These are phyloP conservation scores for Chrysosporium keratinophilum DNA, from an alignment of 2,329 filamentous ascomycete genomes.

Conservation along the genomic window DNA sequence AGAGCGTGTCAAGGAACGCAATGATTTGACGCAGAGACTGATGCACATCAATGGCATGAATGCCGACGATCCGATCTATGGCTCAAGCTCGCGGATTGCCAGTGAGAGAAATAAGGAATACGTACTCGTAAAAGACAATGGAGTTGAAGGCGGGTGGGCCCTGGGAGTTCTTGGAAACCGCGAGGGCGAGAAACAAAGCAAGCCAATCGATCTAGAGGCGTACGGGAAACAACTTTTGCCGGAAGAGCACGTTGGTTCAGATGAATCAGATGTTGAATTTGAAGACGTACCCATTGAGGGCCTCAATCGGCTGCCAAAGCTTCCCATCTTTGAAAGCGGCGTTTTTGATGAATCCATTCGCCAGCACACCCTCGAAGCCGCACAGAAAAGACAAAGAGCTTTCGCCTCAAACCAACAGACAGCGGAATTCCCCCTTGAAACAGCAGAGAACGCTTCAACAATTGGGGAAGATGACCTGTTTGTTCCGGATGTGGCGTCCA, in stretches of 20 bases:
- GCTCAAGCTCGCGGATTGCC: constrained; percentile 42
- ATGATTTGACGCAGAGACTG: constrained; percentile 83
- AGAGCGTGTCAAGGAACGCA: constrained; percentile 81
- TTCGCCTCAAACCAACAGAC: constrained; percentile 34
- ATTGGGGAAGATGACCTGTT: constrained; percentile 44
- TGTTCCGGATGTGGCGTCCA: constrained; percentile 39
- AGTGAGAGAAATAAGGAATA: constrained; percentile 87
- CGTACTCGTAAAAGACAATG: constrained; percentile 89
- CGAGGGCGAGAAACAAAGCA: constrained; percentile 65
- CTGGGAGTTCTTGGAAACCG: constrained; percentile 85
- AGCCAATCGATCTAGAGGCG: constrained; percentile 84
- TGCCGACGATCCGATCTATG: constrained; percentile 59
- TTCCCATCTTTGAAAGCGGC: constrained; percentile 32
- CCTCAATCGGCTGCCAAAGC: constrained; percentile 68
- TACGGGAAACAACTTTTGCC: constrained; percentile 43
- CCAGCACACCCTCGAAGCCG: constrained; percentile 25
- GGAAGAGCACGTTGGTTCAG: constrained; percentile 50
- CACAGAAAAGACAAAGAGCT: constrained; percentile 39
- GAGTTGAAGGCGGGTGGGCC: constrained; percentile 91
- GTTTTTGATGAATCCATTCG: constrained; percentile 30
- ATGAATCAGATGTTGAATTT: constrained; percentile 69
- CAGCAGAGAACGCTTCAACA: constrained; percentile 25
- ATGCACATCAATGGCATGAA: constrained; percentile 94
- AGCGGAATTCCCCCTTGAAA: constrained; percentile 7
- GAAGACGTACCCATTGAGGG: constrained; percentile 90